Base-by-base conservation (phyloP, 2,329 filamentous ascomycete genomes). In the Colletotrichum filicis region DNA sequence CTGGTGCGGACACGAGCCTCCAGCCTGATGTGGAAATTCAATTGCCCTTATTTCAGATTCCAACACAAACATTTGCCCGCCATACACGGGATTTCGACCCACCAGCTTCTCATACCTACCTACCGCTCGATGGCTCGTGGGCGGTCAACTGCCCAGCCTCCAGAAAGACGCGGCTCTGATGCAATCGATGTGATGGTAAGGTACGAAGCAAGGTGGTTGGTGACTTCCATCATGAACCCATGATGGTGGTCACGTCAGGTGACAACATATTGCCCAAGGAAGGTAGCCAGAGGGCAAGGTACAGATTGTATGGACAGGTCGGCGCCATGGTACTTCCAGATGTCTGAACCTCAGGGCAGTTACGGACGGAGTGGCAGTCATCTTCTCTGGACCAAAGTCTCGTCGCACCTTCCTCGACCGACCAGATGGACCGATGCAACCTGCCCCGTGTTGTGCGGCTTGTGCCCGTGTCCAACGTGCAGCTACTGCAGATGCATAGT, bases 371-470 rank as follows among this genome's bases (percentile, higher is more conserved):
- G 32, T 35, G 11, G 11, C 9, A 35, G 32, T 35, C 11, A 35
- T 35, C 32, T 35, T 35, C 9, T 35, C 32, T 42, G 37, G 37
- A 42, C 5, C 5, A 42, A 42, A 42, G 37, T 42, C 32, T 35
- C 32, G 32, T 35, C 19, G 14, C 26, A 32, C 30, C 42, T 28
- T 30, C 37, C 11, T 32, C 64, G 26, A 30, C 37, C 19, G 66
- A 56, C 57, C 24, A 35, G 42, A 26, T 30, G 16, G 46, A 14
- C 30, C n/a, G 52, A 63, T 65, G 67, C 61, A 26, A 66, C 55
- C 68, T 60, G 55, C 68, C 58, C 65, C 64, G 68, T 71, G 65
- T 71, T 28, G 37, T 42, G 62, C 28, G 68, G 68, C 57, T 71
- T 28, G 37, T 42, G 62, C 28, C 62, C 22, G 62, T n/a, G 49